Percentiles rank a stretch among this genome's conserved stretches.
Evolutionary conservation across 352 stramenopile species (phyloP).

Genomic region (Pythium pyrilobum): DNA sequence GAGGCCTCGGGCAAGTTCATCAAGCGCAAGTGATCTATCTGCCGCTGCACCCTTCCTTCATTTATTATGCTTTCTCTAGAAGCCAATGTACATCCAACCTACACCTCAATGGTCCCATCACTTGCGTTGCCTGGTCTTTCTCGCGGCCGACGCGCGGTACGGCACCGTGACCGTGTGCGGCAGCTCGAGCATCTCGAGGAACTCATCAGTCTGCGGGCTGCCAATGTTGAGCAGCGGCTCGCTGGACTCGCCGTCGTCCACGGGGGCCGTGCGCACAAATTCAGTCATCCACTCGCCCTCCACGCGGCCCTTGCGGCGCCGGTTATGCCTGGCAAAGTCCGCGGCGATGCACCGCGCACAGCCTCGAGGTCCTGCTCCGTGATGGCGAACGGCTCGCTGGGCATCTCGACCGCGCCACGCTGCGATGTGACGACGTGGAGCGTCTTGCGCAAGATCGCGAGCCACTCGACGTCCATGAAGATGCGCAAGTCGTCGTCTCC

Average conservation of each 20-base stretch:
- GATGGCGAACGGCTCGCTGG: constrained; percentile 59
- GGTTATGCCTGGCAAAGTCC: constrained; percentile 29
- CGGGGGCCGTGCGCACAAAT: constrained; percentile 69
- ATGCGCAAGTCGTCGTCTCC: constrained; percentile 22
- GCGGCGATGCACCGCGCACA: constrained; percentile 33
- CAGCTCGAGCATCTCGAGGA: constrained; percentile 90
- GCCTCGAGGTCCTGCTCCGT: constrained; percentile 70
- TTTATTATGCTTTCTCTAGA: background rate
- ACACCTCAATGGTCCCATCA: background rate
- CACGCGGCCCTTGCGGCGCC: constrained; percentile 9
- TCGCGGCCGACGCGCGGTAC: constrained; percentile 25
- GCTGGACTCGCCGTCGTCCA: constrained; percentile 23
- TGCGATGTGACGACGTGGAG: constrained; percentile 76
- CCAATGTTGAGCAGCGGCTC: constrained; percentile 29
- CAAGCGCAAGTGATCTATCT: constrained; percentile 14
- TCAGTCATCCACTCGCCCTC: constrained; percentile 64
- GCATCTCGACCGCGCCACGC: constrained; percentile 49
- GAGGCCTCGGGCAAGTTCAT: constrained; percentile 21
- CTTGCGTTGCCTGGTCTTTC: background rate
- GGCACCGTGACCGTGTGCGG: constrained; percentile 90
- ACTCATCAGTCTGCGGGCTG: constrained; percentile 94
- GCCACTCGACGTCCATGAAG: constrained; percentile 93
- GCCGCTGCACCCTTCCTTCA: background rate
- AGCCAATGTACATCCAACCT: background rate
- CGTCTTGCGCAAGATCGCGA: constrained; percentile 90